phyloP scores from a whole-genome alignment of 305 asterid genomes.

The Solanum hybrid region DNA sequence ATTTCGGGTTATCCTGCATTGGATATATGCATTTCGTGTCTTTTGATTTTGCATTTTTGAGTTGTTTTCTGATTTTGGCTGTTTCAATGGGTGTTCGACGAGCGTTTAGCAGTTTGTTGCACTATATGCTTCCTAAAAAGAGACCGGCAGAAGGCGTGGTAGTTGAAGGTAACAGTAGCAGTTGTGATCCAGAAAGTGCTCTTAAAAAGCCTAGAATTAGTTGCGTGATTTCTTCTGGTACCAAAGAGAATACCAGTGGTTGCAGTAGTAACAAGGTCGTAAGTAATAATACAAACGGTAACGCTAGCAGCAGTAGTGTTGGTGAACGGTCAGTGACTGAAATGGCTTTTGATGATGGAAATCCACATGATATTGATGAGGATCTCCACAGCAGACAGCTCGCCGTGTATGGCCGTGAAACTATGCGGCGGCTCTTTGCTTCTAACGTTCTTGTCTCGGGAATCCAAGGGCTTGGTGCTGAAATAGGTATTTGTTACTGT shows the following conservation, averaged over 20 bases:
- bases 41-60: constrained; percentile 23
- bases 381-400: constrained; percentile 99
- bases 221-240: constrained; percentile 21
- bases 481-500: constrained; percentile 52
- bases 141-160: constrained; percentile 83
- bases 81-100: constrained; percentile 47
- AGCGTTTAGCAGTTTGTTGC: constrained; percentile 57
- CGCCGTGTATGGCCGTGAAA: constrained; percentile 96
- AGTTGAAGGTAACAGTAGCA: constrained; percentile 25
- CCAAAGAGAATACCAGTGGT: constrained; percentile 13
- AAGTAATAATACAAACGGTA: constrained; percentile 31
- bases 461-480: constrained; percentile 96
- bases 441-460: constrained; percentile 88
- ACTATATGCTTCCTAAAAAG: constrained; percentile 97
- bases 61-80: constrained; percentile 24
- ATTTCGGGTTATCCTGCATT: constrained; percentile 3
- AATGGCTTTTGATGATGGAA: constrained; percentile 88
- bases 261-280: constrained; percentile 15
- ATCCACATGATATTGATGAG: constrained; percentile 75
- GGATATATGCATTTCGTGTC: constrained; percentile 10
- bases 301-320: constrained; percentile 17
- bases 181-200: constrained; percentile 31
- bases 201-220: constrained; percentile 48
- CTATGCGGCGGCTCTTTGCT: constrained; percentile 85
- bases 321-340: constrained; percentile 41